Percentiles rank a stretch among this genome's conserved stretches.
phyloP scores from a whole-genome alignment of 768 basidiomycete species.

The Lentinula guzmanii region DNA sequence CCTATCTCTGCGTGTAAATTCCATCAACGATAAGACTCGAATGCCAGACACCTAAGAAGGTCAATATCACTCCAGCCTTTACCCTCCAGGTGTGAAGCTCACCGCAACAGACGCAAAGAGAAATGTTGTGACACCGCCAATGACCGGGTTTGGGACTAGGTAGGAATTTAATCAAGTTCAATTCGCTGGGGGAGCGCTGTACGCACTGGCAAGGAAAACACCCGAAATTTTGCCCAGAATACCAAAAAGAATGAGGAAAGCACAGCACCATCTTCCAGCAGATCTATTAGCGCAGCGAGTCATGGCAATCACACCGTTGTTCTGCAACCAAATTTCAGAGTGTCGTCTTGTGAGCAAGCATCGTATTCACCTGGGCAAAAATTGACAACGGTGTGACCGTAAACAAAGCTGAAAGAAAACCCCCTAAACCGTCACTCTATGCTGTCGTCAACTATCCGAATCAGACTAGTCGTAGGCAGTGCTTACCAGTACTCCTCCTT shows the following conservation, averaged over 20 bases:
- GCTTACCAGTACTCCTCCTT: slow-evolving; percentile 70
- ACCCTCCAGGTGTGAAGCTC: neutral
- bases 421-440: slow-evolving; percentile 74
- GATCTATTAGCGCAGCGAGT: slow-evolving; percentile 79
- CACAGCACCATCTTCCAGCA: slow-evolving; percentile 76
- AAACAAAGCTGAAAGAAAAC: slow-evolving; percentile 73
- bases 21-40: slow-evolving; percentile 56
- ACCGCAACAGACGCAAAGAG: slow-evolving; percentile 72
- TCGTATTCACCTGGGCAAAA: slow-evolving; percentile 53
- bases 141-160: slow-evolving; percentile 63
- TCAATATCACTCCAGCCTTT: neutral
- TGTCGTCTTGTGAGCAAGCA: neutral
- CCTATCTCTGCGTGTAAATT: slow-evolving; percentile 58
- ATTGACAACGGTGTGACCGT: slow-evolving; percentile 77
- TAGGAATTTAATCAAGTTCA: neutral
- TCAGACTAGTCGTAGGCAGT: slow-evolving; percentile 24
- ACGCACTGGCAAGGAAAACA: slow-evolving; percentile 62
- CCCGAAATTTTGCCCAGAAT: slow-evolving; percentile 79
- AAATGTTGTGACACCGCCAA: slow-evolving; percentile 86
- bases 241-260: slow-evolving; percentile 76
- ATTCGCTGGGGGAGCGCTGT: neutral
- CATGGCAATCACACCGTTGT: slow-evolving; percentile 78
- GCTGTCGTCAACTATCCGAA: slow-evolving; percentile 22
- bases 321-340: slow-evolving; percentile 26
- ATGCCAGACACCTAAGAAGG: slow-evolving; percentile 40